These are phyloP conservation scores for Cryptosporidium ubiquitum DNA, from an alignment of 169 alveolate genomes.

Conservation along the genomic window DNA sequence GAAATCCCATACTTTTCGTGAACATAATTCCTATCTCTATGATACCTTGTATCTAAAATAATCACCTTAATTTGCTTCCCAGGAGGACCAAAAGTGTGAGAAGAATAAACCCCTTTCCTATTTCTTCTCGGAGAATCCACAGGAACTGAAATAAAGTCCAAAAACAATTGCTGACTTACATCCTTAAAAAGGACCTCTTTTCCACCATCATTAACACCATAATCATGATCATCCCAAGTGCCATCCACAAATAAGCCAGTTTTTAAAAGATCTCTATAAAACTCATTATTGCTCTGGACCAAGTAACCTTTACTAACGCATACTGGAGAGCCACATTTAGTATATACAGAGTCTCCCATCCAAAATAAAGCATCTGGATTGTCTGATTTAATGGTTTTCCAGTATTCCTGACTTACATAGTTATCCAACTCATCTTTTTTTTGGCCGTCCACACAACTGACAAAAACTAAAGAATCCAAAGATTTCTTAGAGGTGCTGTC, in stretches of 20 bases:
- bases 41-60: conserved; percentile 83
- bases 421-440: neutral
- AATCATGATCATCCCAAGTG: conserved; percentile 88
- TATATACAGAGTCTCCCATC: conserved; percentile 85
- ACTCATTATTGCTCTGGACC: conserved; percentile 17
- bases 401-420: conserved; percentile 48
- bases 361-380: conserved; percentile 85
- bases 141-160: conserved; percentile 84
- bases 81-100: conserved; percentile 81
- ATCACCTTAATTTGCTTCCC: conserved; percentile 82
- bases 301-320: conserved; percentile 27
- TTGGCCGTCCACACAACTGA: conserved; percentile 71
- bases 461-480: conserved; percentile 38
- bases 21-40: conserved; percentile 77
- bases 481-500: neutral
- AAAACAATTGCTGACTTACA: conserved; percentile 75
- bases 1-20: conserved; percentile 29
- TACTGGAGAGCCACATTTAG: conserved; percentile 28
- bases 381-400: conserved; percentile 64
- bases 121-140: conserved; percentile 83
- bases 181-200: conserved; percentile 77
- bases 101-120: conserved; percentile 84
- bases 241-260: conserved; percentile 76
- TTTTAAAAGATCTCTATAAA: conserved; percentile 6
- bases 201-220: conserved; percentile 85